Conservation (phyloP, 192 early-diverging fungal genomes). For the Coemansia sp. region DNA sequence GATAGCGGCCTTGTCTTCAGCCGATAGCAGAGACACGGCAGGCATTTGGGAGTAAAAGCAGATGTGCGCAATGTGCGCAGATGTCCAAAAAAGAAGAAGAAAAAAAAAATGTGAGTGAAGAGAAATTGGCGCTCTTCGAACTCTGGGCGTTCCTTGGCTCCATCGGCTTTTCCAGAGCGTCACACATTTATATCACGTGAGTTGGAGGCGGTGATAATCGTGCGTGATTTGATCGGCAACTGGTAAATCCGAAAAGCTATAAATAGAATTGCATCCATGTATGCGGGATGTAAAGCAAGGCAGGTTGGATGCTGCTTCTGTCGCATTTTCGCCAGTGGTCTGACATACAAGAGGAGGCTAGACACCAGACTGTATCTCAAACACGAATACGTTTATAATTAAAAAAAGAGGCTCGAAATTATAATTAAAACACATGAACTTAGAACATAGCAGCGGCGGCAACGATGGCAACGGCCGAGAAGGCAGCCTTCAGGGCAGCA, state of each 20-base stretch:
- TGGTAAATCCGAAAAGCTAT: neutral
- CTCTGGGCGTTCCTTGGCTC: neutral
- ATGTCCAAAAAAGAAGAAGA: neutral
- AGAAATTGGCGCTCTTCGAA: too few species aligned
- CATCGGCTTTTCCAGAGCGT: neutral
- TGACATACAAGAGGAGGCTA: neutral
- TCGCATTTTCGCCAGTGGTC: neutral
- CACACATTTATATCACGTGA: neutral
- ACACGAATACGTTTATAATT: neutral
- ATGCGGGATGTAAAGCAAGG: neutral
- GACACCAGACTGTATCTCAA: neutral
- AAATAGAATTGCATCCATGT: neutral
- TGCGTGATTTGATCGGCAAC: neutral
- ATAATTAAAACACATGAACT: neutral
- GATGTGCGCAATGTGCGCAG: neutral
- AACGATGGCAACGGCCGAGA: slow-evolving; percentile 33
- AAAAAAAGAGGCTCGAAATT: neutral
- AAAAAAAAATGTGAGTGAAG: too few species aligned
- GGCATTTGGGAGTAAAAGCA: slow-evolving; percentile 52
- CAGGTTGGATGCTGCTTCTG: neutral
- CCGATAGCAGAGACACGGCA: slow-evolving; percentile 62
- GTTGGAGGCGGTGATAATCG: neutral
- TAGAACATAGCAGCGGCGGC: slow-evolving; percentile 52
- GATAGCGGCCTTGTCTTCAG: slow-evolving; percentile 68
- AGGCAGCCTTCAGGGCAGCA: slow-evolving; percentile 33